Percentiles rank a stretch among this genome's conserved stretches.
Conservation (phyloP, 352 stramenopile genomes). For the Globisporangium radiosum region DNA sequence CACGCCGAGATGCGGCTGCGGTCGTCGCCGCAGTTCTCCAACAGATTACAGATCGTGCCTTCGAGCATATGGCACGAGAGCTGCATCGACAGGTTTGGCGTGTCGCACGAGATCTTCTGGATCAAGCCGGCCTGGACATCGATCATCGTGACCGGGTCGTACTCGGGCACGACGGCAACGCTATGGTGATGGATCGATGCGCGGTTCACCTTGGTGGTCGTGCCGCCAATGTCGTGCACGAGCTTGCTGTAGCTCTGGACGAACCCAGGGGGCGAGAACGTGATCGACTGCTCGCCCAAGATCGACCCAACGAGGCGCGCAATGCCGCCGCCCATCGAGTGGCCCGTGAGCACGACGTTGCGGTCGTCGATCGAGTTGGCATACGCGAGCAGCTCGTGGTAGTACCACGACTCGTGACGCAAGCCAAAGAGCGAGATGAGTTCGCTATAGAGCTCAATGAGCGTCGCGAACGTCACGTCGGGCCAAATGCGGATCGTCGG, state of each 20-base stretch:
- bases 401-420: conserved; percentile 84
- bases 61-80: conserved; percentile 90
- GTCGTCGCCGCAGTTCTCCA: conserved; percentile 70
- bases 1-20: conserved; percentile 57
- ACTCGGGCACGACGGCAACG: conserved; percentile 84
- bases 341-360: conserved; percentile 80
- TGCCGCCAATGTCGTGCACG: conserved; percentile 72
- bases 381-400: conserved; percentile 82
- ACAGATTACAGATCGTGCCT: conserved; percentile 77
- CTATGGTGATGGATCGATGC: conserved; percentile 75
- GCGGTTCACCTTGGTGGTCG: conserved; percentile 52
- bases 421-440: conserved; percentile 84
- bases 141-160: conserved; percentile 86
- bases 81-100: conserved; percentile 82
- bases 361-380: conserved; percentile 71
- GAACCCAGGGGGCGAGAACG: conserved; percentile 79
- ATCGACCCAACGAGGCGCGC: conserved; percentile 79
- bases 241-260: conserved; percentile 89
- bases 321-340: conserved; percentile 87
- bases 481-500: conserved; percentile 90
- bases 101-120: conserved; percentile 87
- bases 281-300: conserved; percentile 68
- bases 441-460: conserved; percentile 85
- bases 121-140: conserved; percentile 85
- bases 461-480: conserved; percentile 81